Conservation (phyloP, 1,284 basidiomycete species). For the Papiliotrema terrestris region DNA sequence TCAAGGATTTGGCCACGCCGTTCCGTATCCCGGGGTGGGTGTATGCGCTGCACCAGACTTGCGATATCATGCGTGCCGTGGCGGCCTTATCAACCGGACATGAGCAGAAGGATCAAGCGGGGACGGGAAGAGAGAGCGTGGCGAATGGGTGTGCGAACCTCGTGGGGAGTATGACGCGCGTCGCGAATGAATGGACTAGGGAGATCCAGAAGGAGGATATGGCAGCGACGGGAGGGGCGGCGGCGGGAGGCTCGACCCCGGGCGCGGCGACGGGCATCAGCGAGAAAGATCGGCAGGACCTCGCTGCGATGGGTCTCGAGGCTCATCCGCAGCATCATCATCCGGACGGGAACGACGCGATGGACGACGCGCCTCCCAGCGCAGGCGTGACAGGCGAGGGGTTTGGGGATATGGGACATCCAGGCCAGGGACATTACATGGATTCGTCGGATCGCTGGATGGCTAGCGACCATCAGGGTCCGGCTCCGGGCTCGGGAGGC, state of each 20-base stretch:
- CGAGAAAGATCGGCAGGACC: too few relatives aligned
- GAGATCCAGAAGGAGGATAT: slow-evolving; percentile 1
- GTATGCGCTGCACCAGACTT: slow-evolving; percentile 18
- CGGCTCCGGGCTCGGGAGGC: neutral
- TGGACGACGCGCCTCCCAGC: neutral
- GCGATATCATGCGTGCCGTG: slow-evolving; percentile 17
- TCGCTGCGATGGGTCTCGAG: too few relatives aligned
- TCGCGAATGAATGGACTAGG: slow-evolving; percentile 29
- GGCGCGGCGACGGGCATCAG: neutral
- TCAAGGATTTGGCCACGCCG: slow-evolving; percentile 15
- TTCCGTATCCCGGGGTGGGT: slow-evolving; percentile 25
- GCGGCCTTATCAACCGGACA: slow-evolving; percentile 10
- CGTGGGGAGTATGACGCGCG: slow-evolving; percentile 36
- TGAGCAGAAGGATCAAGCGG: neutral
- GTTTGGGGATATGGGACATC: neutral
- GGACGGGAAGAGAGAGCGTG: neutral
- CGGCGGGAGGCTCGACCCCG: neutral
- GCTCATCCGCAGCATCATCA: too few relatives aligned
- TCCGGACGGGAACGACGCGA: neutral
- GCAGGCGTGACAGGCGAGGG: too few relatives aligned
- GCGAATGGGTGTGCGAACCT: slow-evolving; percentile 37
- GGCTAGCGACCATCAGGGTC: slow-evolving; percentile 15
- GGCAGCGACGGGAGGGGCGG: neutral
- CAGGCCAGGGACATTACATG: slow-evolving; percentile 26
- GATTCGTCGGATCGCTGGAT: slow-evolving; percentile 39